phyloP scores from a whole-genome alignment of 306 rosid species.

The Spatholobus suberectus region DNA sequence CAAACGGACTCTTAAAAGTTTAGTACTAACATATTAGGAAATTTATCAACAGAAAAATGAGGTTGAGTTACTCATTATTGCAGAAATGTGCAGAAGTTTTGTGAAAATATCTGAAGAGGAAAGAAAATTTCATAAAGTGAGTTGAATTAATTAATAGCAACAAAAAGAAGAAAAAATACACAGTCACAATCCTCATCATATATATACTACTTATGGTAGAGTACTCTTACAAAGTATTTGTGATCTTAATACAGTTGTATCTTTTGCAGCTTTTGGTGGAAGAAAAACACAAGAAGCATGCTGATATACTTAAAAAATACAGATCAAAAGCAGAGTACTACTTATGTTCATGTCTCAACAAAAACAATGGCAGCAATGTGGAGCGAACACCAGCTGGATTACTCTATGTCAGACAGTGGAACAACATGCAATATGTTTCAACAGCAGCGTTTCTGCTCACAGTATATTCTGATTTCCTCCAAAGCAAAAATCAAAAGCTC shows the following conservation, averaged over 20 bases:
- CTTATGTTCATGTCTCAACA: slow-evolving; percentile 79
- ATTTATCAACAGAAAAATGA: too few species aligned
- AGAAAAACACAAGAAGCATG: slow-evolving; percentile 57
- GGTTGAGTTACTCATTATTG: neutral
- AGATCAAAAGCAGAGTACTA: slow-evolving; percentile 78
- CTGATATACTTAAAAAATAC: slow-evolving; percentile 55
- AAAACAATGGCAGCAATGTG: slow-evolving; percentile 64
- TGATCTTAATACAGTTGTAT: neutral
- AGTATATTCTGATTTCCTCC: slow-evolving; percentile 70
- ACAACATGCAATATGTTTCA: slow-evolving; percentile 93
- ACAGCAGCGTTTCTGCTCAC: slow-evolving; percentile 81
- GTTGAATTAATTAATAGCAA: neutral
- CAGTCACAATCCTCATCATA: neutral
- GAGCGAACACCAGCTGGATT: slow-evolving; percentile 77
- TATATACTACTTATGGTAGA: neutral
- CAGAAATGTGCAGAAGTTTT: neutral
- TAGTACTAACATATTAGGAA: neutral
- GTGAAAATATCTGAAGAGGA: neutral
- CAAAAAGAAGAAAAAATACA: neutral
- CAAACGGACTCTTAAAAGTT: too few species aligned
- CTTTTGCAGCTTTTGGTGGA: slow-evolving; percentile 62
- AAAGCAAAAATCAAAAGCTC: slow-evolving; percentile 49
- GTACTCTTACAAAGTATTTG: neutral
- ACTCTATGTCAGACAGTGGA: slow-evolving; percentile 77
- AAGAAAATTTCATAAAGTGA: neutral